A percentile compares a stretch with the other conserved stretches of the same genome.
phyloP scores from a whole-genome alignment of 139 green algal species.

The Chlorella vulgaris region DNA sequence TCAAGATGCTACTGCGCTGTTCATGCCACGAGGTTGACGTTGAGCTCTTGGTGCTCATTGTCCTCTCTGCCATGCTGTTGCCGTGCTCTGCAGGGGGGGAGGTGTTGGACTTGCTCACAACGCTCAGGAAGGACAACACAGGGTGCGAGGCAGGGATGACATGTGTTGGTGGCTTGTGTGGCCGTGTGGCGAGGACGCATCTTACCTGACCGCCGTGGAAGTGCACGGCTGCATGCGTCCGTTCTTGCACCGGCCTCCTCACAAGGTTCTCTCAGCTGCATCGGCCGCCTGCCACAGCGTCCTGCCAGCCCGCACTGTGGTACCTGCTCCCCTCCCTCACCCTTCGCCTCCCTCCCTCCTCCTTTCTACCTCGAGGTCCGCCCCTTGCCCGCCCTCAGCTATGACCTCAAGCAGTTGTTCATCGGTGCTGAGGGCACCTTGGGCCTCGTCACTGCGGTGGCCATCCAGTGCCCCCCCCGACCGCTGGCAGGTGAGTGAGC shows the following conservation, averaged over 20 bases:
- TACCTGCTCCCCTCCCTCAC: background rate
- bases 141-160: too few species aligned
- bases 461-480: conserved; percentile 76
- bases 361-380: background rate
- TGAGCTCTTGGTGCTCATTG: too few species aligned
- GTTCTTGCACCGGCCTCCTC: too few species aligned
- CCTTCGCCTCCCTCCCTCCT: too few species aligned
- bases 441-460: conserved; percentile 84
- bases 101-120: conserved; percentile 85
- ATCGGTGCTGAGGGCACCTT: conserved; percentile 96
- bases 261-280: too few species aligned
- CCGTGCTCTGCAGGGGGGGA: conserved; percentile 60
- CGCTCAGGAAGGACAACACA: conserved; percentile 97
- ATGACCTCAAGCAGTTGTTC: conserved; percentile 99
- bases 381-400: conserved; percentile 43
- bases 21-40: too few species aligned
- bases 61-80: background rate
- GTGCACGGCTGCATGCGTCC: too few species aligned
- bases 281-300: too few species aligned
- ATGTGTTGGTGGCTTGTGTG: background rate
- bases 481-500: conserved; percentile 31
- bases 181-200: background rate
- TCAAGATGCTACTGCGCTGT: background rate
- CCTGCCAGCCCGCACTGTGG: background rate
- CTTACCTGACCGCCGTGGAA: too few species aligned